phyloP scores from a whole-genome alignment of 257 asterid genomes.

The Scutellaria barbata region DNA sequence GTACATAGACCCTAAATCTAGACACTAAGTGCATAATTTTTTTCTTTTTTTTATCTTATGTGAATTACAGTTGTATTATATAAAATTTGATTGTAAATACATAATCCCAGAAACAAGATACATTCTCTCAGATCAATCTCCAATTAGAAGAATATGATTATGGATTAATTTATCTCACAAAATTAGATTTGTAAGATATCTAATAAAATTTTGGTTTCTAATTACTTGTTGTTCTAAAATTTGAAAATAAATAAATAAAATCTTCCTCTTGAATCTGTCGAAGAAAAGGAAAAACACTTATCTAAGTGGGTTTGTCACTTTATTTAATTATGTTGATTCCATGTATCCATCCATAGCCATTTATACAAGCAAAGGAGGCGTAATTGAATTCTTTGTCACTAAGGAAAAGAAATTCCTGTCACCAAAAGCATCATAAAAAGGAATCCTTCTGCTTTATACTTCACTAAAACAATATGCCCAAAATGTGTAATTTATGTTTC shows the following conservation, averaged over 20 bases:
- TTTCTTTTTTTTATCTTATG: no score
- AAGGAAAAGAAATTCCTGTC: slow-evolving; percentile 30
- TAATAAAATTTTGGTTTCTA: no score
- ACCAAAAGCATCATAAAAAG: slow-evolving; percentile 27
- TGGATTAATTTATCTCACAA: no score
- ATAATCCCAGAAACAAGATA: no score
- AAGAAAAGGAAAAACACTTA: slow-evolving; percentile 37
- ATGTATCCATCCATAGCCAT: slow-evolving; percentile 25
- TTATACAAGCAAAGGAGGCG: slow-evolving; percentile 30
- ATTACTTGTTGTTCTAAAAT: no score
- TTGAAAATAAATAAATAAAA: neutral
- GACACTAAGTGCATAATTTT: no score
- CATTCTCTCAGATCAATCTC: no score
- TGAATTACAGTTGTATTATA: no score
- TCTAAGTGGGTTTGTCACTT: slow-evolving; percentile 28
- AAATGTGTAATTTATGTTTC: neutral
- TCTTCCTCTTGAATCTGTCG: slow-evolving; percentile 21
- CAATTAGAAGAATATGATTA: no score
- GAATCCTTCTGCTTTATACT: slow-evolving; percentile 32
- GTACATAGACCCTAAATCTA: no score
- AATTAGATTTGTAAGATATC: no score
- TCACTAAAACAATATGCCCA: neutral
- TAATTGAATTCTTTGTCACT: slow-evolving; percentile 42
- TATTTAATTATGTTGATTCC: slow-evolving; percentile 6
- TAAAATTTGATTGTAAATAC: no score